Conservation (phyloP, 176 grass and related monocot genomes). For the Tillandsia fasciculata region DNA sequence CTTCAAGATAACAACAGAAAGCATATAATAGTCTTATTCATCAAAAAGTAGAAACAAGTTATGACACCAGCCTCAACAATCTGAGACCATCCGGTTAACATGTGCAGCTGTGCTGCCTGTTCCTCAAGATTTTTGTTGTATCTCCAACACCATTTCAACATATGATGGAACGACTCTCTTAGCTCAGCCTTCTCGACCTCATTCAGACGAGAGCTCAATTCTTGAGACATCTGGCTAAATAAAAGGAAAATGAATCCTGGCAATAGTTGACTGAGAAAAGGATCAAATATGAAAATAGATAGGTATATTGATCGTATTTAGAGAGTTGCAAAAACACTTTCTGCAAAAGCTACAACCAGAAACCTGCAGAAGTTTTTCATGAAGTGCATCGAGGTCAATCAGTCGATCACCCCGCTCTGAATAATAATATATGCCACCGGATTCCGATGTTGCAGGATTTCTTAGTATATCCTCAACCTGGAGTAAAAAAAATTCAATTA, state of each 20-base stretch:
- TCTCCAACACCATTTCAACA: constrained; percentile 90
- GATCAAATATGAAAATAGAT: background rate
- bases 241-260: constrained; percentile 11
- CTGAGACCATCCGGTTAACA: constrained; percentile 95
- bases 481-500: constrained; percentile 5
- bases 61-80: constrained; percentile 61
- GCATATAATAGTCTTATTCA: background rate
- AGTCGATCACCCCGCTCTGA: constrained; percentile 86
- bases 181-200: constrained; percentile 61
- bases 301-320: no score
- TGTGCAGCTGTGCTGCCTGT: constrained; percentile 91
- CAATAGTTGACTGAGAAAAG: background rate
- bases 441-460: constrained; percentile 55
- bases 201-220: constrained; percentile 37
- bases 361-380: constrained; percentile 81
- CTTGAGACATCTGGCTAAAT: constrained; percentile 41
- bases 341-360: constrained; percentile 3
- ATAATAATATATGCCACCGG: constrained; percentile 84
- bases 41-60: background rate
- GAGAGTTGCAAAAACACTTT: no score
- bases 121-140: constrained; percentile 98
- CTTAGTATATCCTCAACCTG: constrained; percentile 74
- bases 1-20: background rate
- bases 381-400: constrained; percentile 79
- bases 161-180: constrained; percentile 72